Evolutionary conservation across 192 early-diverging fungal genomes (phyloP).

Genomic region (Kickxella alabastrina): DNA sequence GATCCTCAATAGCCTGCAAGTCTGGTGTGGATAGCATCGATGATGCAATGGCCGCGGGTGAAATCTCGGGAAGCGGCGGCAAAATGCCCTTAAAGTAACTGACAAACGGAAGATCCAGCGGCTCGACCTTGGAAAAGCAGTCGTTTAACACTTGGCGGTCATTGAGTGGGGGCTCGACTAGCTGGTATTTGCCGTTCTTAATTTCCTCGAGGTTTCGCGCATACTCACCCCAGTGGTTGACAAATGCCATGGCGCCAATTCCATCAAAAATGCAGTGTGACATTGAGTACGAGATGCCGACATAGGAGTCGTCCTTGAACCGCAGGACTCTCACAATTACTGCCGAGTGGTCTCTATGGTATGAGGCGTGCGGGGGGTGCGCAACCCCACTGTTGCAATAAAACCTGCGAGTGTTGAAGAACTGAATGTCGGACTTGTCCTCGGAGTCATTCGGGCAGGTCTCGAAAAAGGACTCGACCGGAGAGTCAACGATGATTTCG

Average conservation of each 20-base stretch:
- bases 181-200: constrained; percentile 7
- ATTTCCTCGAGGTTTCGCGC: constrained; percentile 10
- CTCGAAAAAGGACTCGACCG: constrained; percentile 26
- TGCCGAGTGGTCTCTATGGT: constrained; percentile 22
- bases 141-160: constrained; percentile 16
- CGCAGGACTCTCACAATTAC: constrained; percentile 25
- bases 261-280: constrained; percentile 43
- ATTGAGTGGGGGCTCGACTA: constrained; percentile 12
- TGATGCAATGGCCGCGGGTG: constrained; percentile 11
- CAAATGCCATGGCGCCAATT: constrained; percentile 10
- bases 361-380: constrained; percentile 21
- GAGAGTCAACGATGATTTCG: constrained; percentile 18
- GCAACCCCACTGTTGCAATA: constrained; percentile 14
- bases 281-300: constrained; percentile 22
- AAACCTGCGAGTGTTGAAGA: constrained; percentile 36
- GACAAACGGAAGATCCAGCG: constrained; percentile 18
- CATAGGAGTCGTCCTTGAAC: constrained; percentile 28
- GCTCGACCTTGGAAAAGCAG: constrained; percentile 12
- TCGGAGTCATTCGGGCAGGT: not conserved
- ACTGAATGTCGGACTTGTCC: not conserved
- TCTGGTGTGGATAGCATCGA: constrained; percentile 34
- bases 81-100: constrained; percentile 19
- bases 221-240: constrained; percentile 40
- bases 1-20: constrained; percentile 15
- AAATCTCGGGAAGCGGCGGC: constrained; percentile 1